Conservation (phyloP, 805 yeast genomes). For the Saccharomycopsis malanga region DNA sequence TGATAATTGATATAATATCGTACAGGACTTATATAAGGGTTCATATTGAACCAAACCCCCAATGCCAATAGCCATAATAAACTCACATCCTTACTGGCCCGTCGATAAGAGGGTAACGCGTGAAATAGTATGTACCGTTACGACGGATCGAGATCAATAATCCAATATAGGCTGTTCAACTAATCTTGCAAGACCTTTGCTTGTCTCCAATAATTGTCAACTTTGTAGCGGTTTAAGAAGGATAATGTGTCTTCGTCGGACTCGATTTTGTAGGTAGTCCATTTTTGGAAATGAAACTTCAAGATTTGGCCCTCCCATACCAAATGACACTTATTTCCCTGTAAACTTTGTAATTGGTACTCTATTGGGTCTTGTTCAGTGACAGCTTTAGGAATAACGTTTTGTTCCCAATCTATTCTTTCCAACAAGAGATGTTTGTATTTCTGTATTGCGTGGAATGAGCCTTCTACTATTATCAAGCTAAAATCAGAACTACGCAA, state of each 20-base stretch:
- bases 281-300: slow-evolving; percentile 50
- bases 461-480: slow-evolving; percentile 71
- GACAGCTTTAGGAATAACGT: slow-evolving; percentile 31
- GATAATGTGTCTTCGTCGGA: slow-evolving; percentile 44
- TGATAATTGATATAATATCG: too few relatives aligned
- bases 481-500: slow-evolving; percentile 37
- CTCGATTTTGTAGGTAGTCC: slow-evolving; percentile 56
- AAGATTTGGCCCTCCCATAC: slow-evolving; percentile 69
- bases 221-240: slow-evolving; percentile 42
- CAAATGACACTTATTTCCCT: slow-evolving; percentile 38
- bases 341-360: slow-evolving; percentile 2
- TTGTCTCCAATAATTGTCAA: slow-evolving; percentile 56
- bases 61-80: too few relatives aligned
- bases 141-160: too few relatives aligned
- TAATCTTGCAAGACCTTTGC: slow-evolving; percentile 18
- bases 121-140: too few relatives aligned
- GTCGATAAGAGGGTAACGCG: too few relatives aligned
- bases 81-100: too few relatives aligned
- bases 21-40: too few relatives aligned
- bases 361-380: too few relatives aligned
- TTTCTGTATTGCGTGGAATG: slow-evolving; percentile 50
- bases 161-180: too few relatives aligned
- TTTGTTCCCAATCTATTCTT: slow-evolving; percentile 66
- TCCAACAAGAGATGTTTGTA: slow-evolving; percentile 53
- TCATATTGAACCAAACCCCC: too few relatives aligned